Evolutionary conservation across 495 filamentous ascomycete genomes (phyloP).

Genomic region (Xeromyces bisporus): DNA sequence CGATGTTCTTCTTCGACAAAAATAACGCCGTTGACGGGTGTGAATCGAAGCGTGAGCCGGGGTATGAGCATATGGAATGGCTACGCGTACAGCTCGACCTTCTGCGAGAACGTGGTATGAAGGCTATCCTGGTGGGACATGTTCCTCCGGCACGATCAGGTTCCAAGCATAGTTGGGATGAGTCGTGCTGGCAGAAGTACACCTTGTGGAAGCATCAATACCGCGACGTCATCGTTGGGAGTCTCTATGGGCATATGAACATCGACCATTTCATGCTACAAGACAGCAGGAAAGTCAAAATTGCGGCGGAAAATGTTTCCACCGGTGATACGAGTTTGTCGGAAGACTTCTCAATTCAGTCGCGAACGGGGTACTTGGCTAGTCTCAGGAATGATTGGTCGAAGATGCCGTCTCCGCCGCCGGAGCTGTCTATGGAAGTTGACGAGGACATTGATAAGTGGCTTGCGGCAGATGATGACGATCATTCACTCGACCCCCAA

Average conservation of each 20-base stretch:
- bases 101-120: conserved; percentile 69
- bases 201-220: conserved; percentile 78
- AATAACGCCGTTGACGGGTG: conserved; percentile 91
- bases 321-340: conserved; percentile 4
- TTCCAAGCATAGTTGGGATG: conserved; percentile 75
- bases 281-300: conserved; percentile 60
- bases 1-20: conserved; percentile 84
- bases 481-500: conserved; percentile 1
- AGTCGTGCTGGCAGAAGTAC: conserved; percentile 97
- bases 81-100: conserved; percentile 77
- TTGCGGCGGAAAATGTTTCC: conserved; percentile 10
- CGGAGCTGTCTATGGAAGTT: conserved; percentile 5
- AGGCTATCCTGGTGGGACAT: conserved; percentile 87
- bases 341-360: conserved; percentile 40
- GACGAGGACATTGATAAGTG: conserved; percentile 4
- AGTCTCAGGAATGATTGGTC: conserved; percentile 67
- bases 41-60: conserved; percentile 55
- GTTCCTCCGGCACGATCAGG: conserved; percentile 77
- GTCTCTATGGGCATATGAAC: conserved; percentile 92
- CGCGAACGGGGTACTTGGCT: conserved; percentile 59
- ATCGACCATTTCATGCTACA: conserved; percentile 94
- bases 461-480: conserved; percentile 4
- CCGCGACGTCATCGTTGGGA: conserved; percentile 69
- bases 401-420: conserved; percentile 44
- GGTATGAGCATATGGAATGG: conserved; percentile 94